These are phyloP conservation scores for Climacium dendroides DNA, from an alignment of 225 moss, liverwort and hornwort genomes.

Conservation along the genomic window DNA sequence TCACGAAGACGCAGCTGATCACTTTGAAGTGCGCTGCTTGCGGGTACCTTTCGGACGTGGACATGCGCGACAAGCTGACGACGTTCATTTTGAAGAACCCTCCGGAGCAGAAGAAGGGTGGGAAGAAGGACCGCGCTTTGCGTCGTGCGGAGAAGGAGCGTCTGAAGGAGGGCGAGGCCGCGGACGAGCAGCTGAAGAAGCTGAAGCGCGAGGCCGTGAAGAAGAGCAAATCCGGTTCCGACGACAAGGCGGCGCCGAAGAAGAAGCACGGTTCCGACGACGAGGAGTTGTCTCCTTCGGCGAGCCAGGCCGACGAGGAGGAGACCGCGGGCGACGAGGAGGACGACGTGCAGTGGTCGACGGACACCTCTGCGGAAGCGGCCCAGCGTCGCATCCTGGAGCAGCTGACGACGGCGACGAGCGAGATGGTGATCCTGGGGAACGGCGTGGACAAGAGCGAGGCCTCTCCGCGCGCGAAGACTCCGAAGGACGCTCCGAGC, in stretches of 20 bases:
- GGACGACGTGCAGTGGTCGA: slow-evolving; percentile 87
- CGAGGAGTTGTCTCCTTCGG: slow-evolving; percentile 45
- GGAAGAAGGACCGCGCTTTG: slow-evolving; percentile 82
- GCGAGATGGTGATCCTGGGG: slow-evolving; percentile 91
- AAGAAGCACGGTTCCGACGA: slow-evolving; percentile 83
- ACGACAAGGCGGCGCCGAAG: slow-evolving; percentile 31
- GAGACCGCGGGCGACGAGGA: slow-evolving; percentile 44
- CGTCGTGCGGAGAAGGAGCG: slow-evolving; percentile 94
- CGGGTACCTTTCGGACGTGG: slow-evolving; percentile 86
- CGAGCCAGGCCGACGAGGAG: slow-evolving; percentile 77
- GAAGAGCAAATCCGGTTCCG: slow-evolving; percentile 49
- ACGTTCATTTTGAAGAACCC: slow-evolving; percentile 98
- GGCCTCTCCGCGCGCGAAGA: slow-evolving; percentile 49
- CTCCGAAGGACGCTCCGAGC: slow-evolving; percentile 6
- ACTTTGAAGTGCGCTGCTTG: slow-evolving; percentile 94
- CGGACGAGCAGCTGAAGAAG: slow-evolving; percentile 67
- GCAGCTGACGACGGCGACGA: slow-evolving; percentile 83
- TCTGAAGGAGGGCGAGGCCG: slow-evolving; percentile 79
- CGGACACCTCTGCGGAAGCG: slow-evolving; percentile 91
- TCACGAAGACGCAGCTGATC: slow-evolving; percentile 91
- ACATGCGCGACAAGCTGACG: slow-evolving; percentile 99
- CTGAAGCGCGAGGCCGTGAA: slow-evolving; percentile 69
- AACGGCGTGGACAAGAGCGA: slow-evolving; percentile 46
- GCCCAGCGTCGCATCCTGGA: slow-evolving; percentile 84
- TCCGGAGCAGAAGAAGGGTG: slow-evolving; percentile 89